Evolutionary conservation across 2,329 filamentous ascomycete species (phyloP), one percentile per base, ranked within the genome.

Genomic region (Phyllosticta citrichinensis): DNA sequence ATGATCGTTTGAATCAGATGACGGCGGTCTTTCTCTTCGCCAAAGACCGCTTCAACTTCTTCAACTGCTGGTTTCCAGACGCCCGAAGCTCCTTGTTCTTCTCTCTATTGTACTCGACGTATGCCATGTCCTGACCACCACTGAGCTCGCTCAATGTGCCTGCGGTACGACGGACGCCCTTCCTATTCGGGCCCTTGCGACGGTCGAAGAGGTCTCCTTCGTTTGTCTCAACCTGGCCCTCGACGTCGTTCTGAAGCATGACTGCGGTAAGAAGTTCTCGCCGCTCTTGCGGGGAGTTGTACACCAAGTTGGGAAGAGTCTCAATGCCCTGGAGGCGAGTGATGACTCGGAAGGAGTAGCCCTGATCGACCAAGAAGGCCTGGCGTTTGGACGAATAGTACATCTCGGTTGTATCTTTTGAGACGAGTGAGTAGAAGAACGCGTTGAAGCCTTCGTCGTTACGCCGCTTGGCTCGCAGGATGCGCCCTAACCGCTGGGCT

Each of bases 381-480:
- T 99, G 94, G 10, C 94, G 84, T 75, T 97, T 97, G 3, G 91
- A 92, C 0, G 93, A 97, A 74, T 96, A 99, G 71, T 87, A 94
- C 93, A 99, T 97, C 73, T 99, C 94, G 64, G 92, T 87, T 0
- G 94, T 99, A 71, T 99, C 94, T 73, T 97, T 97, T 5, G 90
- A 96, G 3, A 99, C 94, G 0, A 99, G 82, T 0, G 91, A 96
- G 76, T 99, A 99, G 79, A 99, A 99, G 75, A 97, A 99, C 0
- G 94, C 94, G 71, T 99, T 99, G 75, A 99, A 99, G 8, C 94
- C 94, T 73, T 97, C 94, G 67, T 99, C 94, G 68, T 97, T 97
- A 71, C 94, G 84, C 19, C 94, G 85, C 76, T 99, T 99, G 14
- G 94, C 94, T 75, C 94, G 84, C 2, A 99, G 83, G 68, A 99